Evolutionary conservation across 164 flowering plant species (phyloP).

Genomic region (Vitis amurensis): DNA sequence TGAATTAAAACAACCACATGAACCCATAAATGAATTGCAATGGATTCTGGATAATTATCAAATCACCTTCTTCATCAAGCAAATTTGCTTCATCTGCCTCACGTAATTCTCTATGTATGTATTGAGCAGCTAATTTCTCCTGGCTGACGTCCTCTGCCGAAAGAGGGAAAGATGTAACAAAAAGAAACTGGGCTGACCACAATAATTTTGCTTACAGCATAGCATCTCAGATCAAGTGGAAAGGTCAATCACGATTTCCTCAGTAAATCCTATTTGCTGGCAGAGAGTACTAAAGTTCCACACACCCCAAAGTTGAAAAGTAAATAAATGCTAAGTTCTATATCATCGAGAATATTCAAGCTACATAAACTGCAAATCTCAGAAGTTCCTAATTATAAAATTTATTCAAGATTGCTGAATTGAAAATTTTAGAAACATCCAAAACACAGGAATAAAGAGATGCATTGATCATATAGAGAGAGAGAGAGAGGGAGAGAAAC

Average conservation of each 20-base stretch:
- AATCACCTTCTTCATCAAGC: slow-evolving; percentile 78
- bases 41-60: background rate
- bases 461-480: background rate
- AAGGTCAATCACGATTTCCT: background rate
- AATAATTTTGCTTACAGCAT: background rate
- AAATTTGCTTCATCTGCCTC: slow-evolving; percentile 85
- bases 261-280: background rate
- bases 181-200: background rate
- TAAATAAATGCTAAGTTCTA: too few species aligned
- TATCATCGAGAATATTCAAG: too few species aligned
- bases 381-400: too few species aligned
- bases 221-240: background rate
- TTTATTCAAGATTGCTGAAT: too few species aligned
- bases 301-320: too few species aligned
- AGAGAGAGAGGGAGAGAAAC: too few species aligned
- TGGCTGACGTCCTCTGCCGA: slow-evolving; percentile 51
- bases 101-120: slow-evolving; percentile 46
- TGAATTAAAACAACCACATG: background rate
- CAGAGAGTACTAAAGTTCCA: background rate
- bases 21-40: background rate
- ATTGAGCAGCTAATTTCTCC: slow-evolving; percentile 47
- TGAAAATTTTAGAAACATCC: too few species aligned
- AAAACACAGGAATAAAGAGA: too few species aligned
- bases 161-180: slow-evolving; percentile 6
- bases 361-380: too few species aligned